Percentiles rank a stretch among this genome's conserved stretches.
These are phyloP conservation scores for Gloeophyllum trabeum DNA, from an alignment of 768 basidiomycete genomes.

Conservation along the genomic window DNA sequence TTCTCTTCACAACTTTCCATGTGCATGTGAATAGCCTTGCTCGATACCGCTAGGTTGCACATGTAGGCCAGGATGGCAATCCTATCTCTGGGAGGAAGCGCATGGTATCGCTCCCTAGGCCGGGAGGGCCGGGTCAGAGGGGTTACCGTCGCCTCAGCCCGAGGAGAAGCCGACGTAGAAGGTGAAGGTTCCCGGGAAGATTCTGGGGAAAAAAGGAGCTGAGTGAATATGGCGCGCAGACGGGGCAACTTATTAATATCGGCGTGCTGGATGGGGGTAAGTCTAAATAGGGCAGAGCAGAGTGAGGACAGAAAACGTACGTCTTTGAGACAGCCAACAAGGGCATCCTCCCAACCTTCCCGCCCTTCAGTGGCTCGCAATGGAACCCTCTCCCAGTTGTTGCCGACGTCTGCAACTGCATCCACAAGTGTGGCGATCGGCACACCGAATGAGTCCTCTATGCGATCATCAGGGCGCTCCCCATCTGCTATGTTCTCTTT, in stretches of 20 bases:
- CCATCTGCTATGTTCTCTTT: conserved; percentile 27
- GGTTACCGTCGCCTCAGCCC: conserved; percentile 25
- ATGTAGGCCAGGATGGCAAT: conserved; percentile 82
- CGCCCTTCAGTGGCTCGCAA: conserved; percentile 64
- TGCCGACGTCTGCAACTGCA: conserved; percentile 73
- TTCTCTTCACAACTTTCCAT: conserved; percentile 88
- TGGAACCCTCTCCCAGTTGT: conserved; percentile 77
- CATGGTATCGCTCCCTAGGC: conserved; percentile 62
- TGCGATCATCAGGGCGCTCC: conserved; percentile 25
- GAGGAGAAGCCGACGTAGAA: conserved; percentile 34
- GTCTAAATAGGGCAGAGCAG: background rate
- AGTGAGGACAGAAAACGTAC: conserved; percentile 35
- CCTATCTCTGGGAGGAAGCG: conserved; percentile 67
- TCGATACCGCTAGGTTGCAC: conserved; percentile 82
- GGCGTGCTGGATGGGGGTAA: conserved; percentile 44
- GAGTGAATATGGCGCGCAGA: conserved; percentile 59
- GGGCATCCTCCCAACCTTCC: conserved; percentile 85
- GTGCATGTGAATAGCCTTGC: conserved; percentile 77
- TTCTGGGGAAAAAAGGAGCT: conserved; percentile 63
- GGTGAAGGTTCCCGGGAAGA: conserved; percentile 26
- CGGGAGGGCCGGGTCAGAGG: conserved; percentile 30
- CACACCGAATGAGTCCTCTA: conserved; percentile 39
- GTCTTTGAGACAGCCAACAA: conserved; percentile 82
- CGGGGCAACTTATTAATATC: conserved; percentile 62
- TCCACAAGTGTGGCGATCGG: conserved; percentile 49